A percentile compares a stretch with the other conserved stretches of the same genome.
Conservation (phyloP, 371 early-diverging fungal genomes). For the Mortierella sp. region DNA sequence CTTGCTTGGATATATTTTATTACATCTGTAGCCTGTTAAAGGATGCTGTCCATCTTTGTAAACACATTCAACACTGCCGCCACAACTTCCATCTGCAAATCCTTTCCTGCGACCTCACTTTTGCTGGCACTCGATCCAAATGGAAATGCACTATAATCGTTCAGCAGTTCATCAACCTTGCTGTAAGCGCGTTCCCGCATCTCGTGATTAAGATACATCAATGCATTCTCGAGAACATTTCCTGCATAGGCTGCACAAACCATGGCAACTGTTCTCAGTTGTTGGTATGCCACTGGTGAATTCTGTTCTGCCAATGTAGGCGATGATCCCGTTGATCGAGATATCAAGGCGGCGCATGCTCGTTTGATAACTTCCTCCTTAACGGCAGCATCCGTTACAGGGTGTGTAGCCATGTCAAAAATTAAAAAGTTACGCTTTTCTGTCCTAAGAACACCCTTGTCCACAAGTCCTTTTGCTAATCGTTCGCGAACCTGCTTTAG, state of each 20-base stretch:
- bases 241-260: slow-evolving; percentile 97
- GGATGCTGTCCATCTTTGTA: slow-evolving; percentile 90
- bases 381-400: slow-evolving; percentile 85
- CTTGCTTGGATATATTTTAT: slow-evolving; percentile 4
- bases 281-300: slow-evolving; percentile 56
- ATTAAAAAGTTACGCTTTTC: slow-evolving; percentile 95
- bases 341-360: slow-evolving; percentile 80
- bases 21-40: slow-evolving; percentile 53
- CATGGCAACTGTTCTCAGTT: slow-evolving; percentile 86
- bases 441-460: slow-evolving; percentile 96
- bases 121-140: slow-evolving; percentile 75
- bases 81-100: slow-evolving; percentile 76
- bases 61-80: slow-evolving; percentile 85
- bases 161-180: slow-evolving; percentile 91
- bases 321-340: slow-evolving; percentile 58
- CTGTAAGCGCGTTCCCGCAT: slow-evolving; percentile 89
- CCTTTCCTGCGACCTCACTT: slow-evolving; percentile 63
- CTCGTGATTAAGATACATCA: slow-evolving; percentile 85
- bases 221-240: slow-evolving; percentile 94
- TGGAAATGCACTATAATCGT: slow-evolving; percentile 86
- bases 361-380: slow-evolving; percentile 90
- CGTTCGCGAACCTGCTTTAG: slow-evolving; percentile 97
- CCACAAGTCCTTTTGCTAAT: slow-evolving; percentile 96
- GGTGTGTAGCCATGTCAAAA: slow-evolving; percentile 97
- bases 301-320: slow-evolving; percentile 61